Evolutionary conservation across 495 filamentous ascomycete genomes (phyloP).

Genomic region (Hypoxylon trugodes): DNA sequence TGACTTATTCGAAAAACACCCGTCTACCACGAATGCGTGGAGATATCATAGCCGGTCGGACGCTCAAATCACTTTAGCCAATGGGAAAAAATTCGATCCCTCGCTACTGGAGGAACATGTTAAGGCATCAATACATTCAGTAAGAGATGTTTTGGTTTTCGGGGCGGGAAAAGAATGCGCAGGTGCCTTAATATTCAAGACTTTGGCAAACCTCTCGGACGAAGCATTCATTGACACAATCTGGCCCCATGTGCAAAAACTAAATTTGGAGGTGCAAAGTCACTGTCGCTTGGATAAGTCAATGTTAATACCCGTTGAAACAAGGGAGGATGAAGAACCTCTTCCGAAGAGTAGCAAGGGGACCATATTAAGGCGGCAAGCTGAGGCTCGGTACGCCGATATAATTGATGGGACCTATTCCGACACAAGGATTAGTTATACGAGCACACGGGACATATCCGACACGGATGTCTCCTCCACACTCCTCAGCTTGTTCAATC

Average conservation of each 20-base stretch:
- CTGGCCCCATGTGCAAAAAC: constrained; percentile 48
- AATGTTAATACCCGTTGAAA: constrained; percentile 55
- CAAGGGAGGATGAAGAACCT: constrained; percentile 18
- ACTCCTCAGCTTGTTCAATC: constrained; percentile 40
- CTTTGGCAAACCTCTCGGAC: constrained; percentile 3
- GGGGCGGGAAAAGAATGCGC: constrained; percentile 55
- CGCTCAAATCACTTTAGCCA: constrained; percentile 67
- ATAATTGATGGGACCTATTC: constrained; percentile 54
- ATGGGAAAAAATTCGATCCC: constrained; percentile 75
- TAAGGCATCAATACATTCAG: constrained; percentile 32
- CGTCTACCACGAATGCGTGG: constrained; percentile 60
- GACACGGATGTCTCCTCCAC: constrained; percentile 44
- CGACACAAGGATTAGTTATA: background rate
- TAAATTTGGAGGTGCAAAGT: constrained; percentile 51
- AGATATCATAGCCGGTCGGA: constrained; percentile 68
- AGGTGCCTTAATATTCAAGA: constrained; percentile 55
- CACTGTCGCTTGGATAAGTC: constrained; percentile 54
- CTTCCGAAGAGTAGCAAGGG: constrained; percentile 66
- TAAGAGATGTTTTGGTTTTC: constrained; percentile 59
- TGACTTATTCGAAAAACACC: constrained; percentile 69
- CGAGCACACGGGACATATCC: background rate
- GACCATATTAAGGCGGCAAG: constrained; percentile 54
- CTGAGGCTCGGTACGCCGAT: constrained; percentile 50
- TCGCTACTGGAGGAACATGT: constrained; percentile 65
- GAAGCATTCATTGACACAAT: constrained; percentile 35